phyloP scores from a whole-genome alignment of 495 filamentous ascomycete genomes.

The Penicillium coffeae region DNA sequence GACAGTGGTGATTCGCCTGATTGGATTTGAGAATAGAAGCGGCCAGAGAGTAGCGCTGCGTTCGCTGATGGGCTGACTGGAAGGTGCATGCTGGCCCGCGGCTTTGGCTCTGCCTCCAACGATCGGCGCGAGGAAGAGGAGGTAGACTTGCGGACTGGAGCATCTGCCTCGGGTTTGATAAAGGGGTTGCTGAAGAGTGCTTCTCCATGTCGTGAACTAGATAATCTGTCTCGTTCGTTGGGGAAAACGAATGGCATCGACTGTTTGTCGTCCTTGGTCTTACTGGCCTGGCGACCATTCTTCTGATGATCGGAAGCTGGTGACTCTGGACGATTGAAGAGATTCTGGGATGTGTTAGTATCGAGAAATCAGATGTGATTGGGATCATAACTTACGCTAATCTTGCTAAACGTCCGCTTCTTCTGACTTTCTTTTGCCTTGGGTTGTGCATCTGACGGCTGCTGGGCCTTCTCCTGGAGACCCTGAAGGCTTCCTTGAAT shows the following conservation, averaged over 20 bases:
- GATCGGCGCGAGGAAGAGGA: slow-evolving; percentile 3
- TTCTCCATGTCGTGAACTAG: background rate
- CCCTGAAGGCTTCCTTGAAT: slow-evolving; percentile 18
- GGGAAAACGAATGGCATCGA: background rate
- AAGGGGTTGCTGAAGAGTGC: background rate
- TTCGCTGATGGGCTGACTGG: slow-evolving; percentile 6
- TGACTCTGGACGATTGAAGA: slow-evolving; percentile 19
- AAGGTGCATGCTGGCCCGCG: slow-evolving; percentile 13
- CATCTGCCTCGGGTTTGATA: background rate
- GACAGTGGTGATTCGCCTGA: slow-evolving; percentile 3
- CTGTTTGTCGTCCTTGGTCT: background rate
- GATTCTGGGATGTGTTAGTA: slow-evolving; percentile 11
- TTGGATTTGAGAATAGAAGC: slow-evolving; percentile 21
- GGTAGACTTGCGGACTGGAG: background rate
- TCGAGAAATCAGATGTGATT: background rate
- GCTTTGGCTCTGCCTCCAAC: background rate
- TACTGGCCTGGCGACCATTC: background rate
- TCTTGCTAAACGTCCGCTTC: slow-evolving; percentile 16
- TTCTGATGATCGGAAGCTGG: slow-evolving; percentile 2
- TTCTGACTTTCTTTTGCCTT: slow-evolving; percentile 1
- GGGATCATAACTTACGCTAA: slow-evolving; percentile 16
- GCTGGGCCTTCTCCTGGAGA: slow-evolving; percentile 11
- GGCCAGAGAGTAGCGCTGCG: slow-evolving; percentile 5
- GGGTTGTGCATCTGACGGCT: background rate
- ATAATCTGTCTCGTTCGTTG: background rate